Evolutionary conservation across 768 basidiomycete species (phyloP).

Genomic region (Boletus rex-veris): DNA sequence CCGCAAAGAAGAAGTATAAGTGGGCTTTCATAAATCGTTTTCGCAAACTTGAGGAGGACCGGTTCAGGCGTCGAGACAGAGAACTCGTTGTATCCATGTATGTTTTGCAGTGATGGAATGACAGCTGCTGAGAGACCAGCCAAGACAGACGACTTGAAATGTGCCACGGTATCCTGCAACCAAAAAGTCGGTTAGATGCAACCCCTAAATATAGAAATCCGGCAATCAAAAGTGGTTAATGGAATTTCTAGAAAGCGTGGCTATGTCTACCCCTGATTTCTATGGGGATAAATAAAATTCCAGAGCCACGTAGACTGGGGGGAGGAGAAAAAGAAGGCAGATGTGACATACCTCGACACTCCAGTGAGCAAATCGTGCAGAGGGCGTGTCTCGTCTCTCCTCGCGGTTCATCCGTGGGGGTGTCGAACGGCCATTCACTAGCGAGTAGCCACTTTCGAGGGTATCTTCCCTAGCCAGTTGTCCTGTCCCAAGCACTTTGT

Average conservation of each 20-base stretch:
- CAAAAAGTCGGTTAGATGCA: slow-evolving; percentile 2
- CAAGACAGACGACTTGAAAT: slow-evolving; percentile 62
- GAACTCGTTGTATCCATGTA: slow-evolving; percentile 93
- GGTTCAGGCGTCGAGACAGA: slow-evolving; percentile 81
- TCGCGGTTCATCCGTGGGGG: slow-evolving; percentile 25
- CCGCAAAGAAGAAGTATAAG: slow-evolving; percentile 87
- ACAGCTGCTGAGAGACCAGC: slow-evolving; percentile 61
- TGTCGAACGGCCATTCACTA: slow-evolving; percentile 23
- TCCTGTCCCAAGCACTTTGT: slow-evolving; percentile 36
- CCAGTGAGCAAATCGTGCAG: slow-evolving; percentile 64
- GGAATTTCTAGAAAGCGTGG: slow-evolving; percentile 10
- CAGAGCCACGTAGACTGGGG: not conserved
- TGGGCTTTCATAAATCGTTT: slow-evolving; percentile 94
- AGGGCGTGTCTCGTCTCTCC: slow-evolving; percentile 48
- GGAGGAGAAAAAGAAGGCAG: not conserved
- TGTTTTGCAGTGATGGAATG: slow-evolving; percentile 59
- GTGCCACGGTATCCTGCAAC: slow-evolving; percentile 65
- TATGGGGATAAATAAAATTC: slow-evolving; percentile 4
- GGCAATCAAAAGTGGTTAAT: not conserved
- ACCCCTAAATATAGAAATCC: not conserved
- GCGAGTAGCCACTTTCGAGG: slow-evolving; percentile 40
- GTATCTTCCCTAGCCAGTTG: slow-evolving; percentile 12
- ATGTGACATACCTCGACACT: slow-evolving; percentile 50
- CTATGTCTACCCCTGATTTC: slow-evolving; percentile 11
- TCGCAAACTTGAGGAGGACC: slow-evolving; percentile 80